Evolutionary conservation across 768 basidiomycete genomes (phyloP), one percentile per base, ranked within the genome.

Genomic region (Flagelloscypha sp.): DNA sequence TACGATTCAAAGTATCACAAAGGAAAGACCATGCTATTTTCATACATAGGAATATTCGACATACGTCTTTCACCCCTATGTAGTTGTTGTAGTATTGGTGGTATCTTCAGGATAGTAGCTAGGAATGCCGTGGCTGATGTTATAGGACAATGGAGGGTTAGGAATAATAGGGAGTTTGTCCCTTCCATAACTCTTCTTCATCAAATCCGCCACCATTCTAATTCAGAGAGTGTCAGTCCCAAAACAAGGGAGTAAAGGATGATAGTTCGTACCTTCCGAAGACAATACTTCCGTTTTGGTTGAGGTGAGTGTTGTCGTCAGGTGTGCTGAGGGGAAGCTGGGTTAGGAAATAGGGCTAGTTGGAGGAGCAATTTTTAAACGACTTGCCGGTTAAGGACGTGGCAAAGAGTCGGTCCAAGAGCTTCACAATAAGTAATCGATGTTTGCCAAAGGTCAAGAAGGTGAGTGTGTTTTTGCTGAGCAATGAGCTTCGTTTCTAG

Each of bases 201-300:
- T 42, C 16, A 65, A 52, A 41, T 66, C 57, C 9, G 63, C 63
- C 1, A 65, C 44, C 61, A 63, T 65, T 27, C 64, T 61, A 31
- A 33, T 40, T 21, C 30, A 34, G 9, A 30, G 10, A 8, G 24
- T 9, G 15, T 12, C 25, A 8, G 21, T 2, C 17, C 19, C n/a
- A 19, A 28, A 18, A 29, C 27, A 16, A 3, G 6, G 6, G 28
- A 36, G 23, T 6, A 6, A 24, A 17, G 18, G 15, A 24, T 30
- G 30, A 24, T 6, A 23, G 18, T 32, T 38, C 43, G 18, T 38
- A 59, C 62, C 62, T 50, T 23, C 63, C 62, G 43, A 65, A 65
- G 5, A 66, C 59, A 11, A 62, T 64, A 4, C 59, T 62, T 30
- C 63, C 63, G 35, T 64, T 63, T 5, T 46, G 41, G 33, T 64